Conservation (phyloP, 306 rosid species). For the Abrus precatorius region DNA sequence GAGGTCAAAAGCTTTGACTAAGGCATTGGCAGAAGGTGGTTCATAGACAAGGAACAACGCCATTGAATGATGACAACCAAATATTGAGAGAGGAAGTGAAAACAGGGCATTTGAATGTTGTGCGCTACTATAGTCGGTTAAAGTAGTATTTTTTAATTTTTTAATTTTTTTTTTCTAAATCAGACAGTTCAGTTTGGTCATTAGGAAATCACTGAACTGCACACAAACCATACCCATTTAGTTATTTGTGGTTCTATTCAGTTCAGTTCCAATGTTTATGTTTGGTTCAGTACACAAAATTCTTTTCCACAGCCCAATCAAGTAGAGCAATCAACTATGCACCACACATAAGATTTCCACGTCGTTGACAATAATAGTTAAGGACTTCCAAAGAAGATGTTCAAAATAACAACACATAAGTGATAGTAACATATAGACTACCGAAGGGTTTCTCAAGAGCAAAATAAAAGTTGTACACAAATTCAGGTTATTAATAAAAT, state of each 20-base stretch:
- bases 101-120: background rate
- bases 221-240: background rate
- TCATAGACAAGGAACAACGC: background rate
- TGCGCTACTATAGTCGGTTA: background rate
- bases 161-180: background rate
- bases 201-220: background rate
- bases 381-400: background rate
- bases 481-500: background rate
- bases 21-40: background rate
- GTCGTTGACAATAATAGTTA: background rate
- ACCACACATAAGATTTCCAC: background rate
- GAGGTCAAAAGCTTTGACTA: background rate
- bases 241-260: slow-evolving; percentile 1
- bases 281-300: background rate
- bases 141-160: background rate
- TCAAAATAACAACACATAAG: background rate
- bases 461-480: slow-evolving; percentile 7
- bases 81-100: background rate
- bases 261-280: background rate
- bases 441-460: background rate
- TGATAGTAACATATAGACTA: background rate
- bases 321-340: background rate
- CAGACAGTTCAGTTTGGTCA: background rate
- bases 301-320: background rate
- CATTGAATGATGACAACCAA: background rate